Percentiles rank a stretch among this genome's conserved stretches.
Conservation (phyloP, 805 yeast species). For the Candida odintsovae region DNA sequence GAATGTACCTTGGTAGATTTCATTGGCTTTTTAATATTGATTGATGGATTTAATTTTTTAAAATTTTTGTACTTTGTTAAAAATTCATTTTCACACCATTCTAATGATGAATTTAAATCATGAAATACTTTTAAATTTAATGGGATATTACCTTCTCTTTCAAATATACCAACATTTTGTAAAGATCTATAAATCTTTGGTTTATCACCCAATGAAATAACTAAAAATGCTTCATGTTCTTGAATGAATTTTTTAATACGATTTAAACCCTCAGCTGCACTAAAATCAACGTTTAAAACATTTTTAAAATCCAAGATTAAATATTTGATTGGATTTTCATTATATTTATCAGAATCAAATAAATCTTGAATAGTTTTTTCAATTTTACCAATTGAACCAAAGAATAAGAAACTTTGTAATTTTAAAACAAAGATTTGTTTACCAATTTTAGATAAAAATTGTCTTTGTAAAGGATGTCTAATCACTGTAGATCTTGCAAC, state of each 20-base stretch:
- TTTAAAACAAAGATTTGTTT: slow-evolving; percentile 85
- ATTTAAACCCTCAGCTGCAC: slow-evolving; percentile 94
- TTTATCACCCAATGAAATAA: slow-evolving; percentile 72
- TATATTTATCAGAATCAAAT: slow-evolving; percentile 42
- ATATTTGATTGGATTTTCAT: slow-evolving; percentile 63
- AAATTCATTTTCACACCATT: slow-evolving; percentile 95
- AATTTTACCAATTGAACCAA: slow-evolving; percentile 92
- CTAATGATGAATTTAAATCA: slow-evolving; percentile 81
- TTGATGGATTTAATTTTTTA: slow-evolving; percentile 13
- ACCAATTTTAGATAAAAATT: slow-evolving; percentile 79
- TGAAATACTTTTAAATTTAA: slow-evolving; percentile 56
- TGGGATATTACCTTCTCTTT: slow-evolving; percentile 31
- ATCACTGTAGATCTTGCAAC: slow-evolving; percentile 89
- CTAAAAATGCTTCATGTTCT: slow-evolving; percentile 62
- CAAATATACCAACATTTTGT: slow-evolving; percentile 73
- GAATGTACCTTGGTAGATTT: slow-evolving; percentile 2
- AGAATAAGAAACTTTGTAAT: slow-evolving; percentile 83
- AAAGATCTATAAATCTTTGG: slow-evolving; percentile 66
- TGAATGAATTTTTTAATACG: slow-evolving; percentile 74
- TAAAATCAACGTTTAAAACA: slow-evolving; percentile 78
- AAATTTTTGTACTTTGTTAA: slow-evolving; percentile 36
- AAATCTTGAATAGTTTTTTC: slow-evolving; percentile 66
- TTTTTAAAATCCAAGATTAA: slow-evolving; percentile 80
- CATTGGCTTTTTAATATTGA: not conserved
- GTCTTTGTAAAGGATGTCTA: slow-evolving; percentile 85